Base-by-base conservation (phyloP, 805 yeast genomes). In the Lipomyces chichibuensis region DNA sequence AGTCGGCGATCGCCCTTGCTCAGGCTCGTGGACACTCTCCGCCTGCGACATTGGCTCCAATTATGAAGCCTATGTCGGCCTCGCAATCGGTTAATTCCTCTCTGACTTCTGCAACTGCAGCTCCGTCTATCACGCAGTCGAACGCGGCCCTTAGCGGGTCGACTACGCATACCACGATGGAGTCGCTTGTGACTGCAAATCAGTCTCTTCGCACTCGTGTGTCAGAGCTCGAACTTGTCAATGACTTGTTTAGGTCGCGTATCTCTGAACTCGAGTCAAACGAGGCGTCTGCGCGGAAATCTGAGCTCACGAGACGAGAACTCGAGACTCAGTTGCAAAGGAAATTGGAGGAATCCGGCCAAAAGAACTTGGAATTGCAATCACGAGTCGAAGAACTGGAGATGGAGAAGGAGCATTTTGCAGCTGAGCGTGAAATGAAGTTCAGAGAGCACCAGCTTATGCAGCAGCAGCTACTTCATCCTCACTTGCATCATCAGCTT, bases 171-270 rank as follows among this genome's bases (percentile, higher is more conserved):
- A 61, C 68, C 52, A 53, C 64, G 13, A 53, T 67, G 33, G 72
- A 69, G 59, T 66, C 72, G 23, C 66, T 69, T 14, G 49, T 58
- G 14, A 51, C 69, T 9, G 82, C 79, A 49, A 73, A 78, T 25
- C 79, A 80, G 43, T 80, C 77, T 62, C 79, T 93, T 69, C 85
- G 86, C 70, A 91, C 97, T 0, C 83, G 96, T 66, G 91, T 93
- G 27, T 86, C 90, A 13, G 98, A 94, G 76, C 83, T 94, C 69
- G 98, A 94, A 76, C 82, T 93, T 55, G 97, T 94, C 53, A 93
- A 92, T 74, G 98, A 93, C 75, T 80, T 94, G 66, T 91, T 92
- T 80, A 85, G 91, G 72, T 85, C 94, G 6, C 85, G 96, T 72
- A 91, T 94, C 56, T 81, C 84, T 76, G 97, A 94, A 75, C 81